Conservation (phyloP, 768 basidiomycete genomes). For the Leccinum olivaceopallidum region DNA sequence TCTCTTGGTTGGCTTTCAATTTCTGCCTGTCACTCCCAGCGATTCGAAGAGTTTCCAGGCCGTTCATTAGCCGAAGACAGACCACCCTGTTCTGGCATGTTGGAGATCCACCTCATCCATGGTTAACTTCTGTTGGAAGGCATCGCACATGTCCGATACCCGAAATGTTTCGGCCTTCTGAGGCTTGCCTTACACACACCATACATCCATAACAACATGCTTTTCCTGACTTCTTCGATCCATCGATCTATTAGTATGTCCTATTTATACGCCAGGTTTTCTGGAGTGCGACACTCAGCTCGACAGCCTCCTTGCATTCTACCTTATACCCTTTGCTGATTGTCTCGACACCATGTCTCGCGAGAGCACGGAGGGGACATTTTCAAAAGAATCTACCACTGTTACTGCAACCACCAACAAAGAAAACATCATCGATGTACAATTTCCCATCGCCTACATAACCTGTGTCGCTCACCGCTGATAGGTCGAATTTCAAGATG, state of each 20-base stretch:
- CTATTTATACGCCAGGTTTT: slow-evolving; percentile 16
- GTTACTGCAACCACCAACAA: not conserved
- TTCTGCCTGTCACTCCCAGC: not conserved
- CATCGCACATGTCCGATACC: not conserved
- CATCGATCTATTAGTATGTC: slow-evolving; percentile 1
- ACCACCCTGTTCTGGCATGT: not conserved
- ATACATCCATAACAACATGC: not conserved
- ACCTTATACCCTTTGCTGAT: not conserved
- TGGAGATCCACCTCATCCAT: not conserved
- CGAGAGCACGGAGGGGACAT: slow-evolving; percentile 2
- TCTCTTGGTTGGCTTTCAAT: not conserved
- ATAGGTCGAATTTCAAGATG: slow-evolving; percentile 42
- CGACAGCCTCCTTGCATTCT: not conserved
- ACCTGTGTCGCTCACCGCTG: slow-evolving; percentile 4
- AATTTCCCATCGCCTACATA: not conserved
- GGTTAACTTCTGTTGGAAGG: slow-evolving; percentile 1
- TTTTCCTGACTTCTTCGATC: slow-evolving; percentile 6
- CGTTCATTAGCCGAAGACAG: not conserved
- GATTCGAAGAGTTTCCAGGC: not conserved
- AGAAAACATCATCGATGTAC: slow-evolving; percentile 17
- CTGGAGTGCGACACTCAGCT: not conserved
- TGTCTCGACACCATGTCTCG: slow-evolving; percentile 12
- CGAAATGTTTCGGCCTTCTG: slow-evolving; percentile 1
- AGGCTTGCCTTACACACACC: not conserved
- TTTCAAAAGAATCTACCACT: slow-evolving; percentile 4